These are phyloP conservation scores for Pseudocercospora fuligena DNA, from an alignment of 2,329 filamentous ascomycete genomes.

Conservation along the genomic window DNA sequence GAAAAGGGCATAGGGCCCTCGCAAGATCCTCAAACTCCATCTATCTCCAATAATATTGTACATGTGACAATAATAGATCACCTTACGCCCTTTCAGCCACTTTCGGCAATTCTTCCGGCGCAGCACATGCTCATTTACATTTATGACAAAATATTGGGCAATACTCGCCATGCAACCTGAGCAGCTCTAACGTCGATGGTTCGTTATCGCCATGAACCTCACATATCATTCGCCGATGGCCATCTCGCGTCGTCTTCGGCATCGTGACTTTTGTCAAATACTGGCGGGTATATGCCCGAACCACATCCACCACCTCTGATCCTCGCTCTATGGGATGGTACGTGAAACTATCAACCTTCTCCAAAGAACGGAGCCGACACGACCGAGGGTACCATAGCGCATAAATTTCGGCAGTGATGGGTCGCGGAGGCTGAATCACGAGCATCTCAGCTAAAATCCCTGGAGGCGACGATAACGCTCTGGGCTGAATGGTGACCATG, in stretches of 20 bases:
- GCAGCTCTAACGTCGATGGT: background rate
- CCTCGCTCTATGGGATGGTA: background rate
- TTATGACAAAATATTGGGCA: background rate
- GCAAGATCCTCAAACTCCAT: background rate
- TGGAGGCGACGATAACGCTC: too few relatives aligned
- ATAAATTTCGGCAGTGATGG: too few relatives aligned
- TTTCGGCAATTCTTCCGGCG: background rate
- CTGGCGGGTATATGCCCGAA: background rate
- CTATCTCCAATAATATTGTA: background rate
- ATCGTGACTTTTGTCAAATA: background rate
- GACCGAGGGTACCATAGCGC: too few relatives aligned
- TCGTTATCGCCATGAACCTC: too few relatives aligned
- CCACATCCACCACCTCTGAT: background rate
- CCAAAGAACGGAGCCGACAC: too few relatives aligned
- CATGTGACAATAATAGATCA: background rate
- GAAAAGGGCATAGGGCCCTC: conserved; percentile 15
- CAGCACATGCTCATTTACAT: background rate
- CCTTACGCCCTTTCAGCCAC: background rate
- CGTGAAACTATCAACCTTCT: background rate
- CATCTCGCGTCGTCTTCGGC: background rate
- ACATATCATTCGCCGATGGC: too few relatives aligned
- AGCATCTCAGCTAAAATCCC: too few relatives aligned
- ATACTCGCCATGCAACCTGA: background rate
- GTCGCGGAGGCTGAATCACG: too few relatives aligned
- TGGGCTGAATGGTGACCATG: too few relatives aligned